Evolutionary conservation across 306 rosid genomes (phyloP), one percentile per base, ranked within the genome.

Genomic region (Morella rubra): DNA sequence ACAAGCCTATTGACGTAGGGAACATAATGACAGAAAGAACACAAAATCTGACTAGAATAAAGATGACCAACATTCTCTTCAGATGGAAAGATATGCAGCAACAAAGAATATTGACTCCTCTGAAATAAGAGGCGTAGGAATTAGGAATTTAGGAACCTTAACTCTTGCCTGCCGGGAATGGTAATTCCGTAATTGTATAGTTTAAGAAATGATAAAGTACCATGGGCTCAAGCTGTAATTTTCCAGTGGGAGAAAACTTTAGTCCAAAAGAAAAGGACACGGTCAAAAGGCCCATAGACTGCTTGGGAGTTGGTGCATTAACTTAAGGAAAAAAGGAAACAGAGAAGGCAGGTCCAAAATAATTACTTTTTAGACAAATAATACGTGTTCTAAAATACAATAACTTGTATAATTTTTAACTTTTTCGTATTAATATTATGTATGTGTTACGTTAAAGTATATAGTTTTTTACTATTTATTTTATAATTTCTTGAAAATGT

Each of bases 281-380:
- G 93, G 85, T 85, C 86, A 89, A 78, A 79, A 83, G 66, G 76
- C 45, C 58, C 84, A 72, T 70, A 51, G 93, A 81, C 91, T 83
- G 82, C 87, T 84, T 79, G 83, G 88, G 88, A 78, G 83, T 85
- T 84, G 86, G 88, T 84, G 91, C 88, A 83, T 53, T 73, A 84
- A 81, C 73, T 83, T 32, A 32, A 79, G 53, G 78, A 55, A 77
- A 81, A 81, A 80, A 76, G 78, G 73, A 73, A 81, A 73, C 51
- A 73, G 60, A 73, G 15, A 76, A 68, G 80, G 61, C 65, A 77
- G 27, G 5, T 72, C 72, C 51, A 79, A 81, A 56, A 73, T 7
- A 67, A 77, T 62, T 32, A 32, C 20, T 37, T 71, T 60, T 73
- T 44, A 61, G 66, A 51, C 77, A 44, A 65, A 75, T 16, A 49